Percentiles rank a stretch among this genome's conserved stretches.
phyloP scores from a whole-genome alignment of 2,329 filamentous ascomycete genomes.

The Cryphonectria japonica region DNA sequence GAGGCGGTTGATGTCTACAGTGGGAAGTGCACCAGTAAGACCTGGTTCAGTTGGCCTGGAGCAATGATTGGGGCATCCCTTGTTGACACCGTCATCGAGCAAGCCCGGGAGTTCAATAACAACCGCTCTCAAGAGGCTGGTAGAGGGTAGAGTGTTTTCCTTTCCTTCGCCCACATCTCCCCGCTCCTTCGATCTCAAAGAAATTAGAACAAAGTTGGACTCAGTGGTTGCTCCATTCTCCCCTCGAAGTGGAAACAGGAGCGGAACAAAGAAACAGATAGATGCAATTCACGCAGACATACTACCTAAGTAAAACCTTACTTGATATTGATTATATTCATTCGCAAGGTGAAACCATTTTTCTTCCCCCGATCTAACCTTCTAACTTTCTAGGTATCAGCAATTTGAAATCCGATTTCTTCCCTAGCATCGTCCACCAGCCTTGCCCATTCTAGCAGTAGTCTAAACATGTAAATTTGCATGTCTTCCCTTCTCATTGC shows the following conservation, averaged over 20 bases:
- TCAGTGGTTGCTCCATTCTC: no score
- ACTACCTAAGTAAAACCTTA: no score
- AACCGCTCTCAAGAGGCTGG: background rate
- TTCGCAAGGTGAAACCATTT: background rate
- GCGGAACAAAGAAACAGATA: background rate
- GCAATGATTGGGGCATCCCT: slow-evolving; percentile 30
- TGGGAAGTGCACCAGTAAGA: slow-evolving; percentile 31
- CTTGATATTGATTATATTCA: no score
- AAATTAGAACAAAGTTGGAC: no score
- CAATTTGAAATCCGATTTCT: slow-evolving; percentile 48
- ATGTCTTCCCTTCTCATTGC: slow-evolving; percentile 74
- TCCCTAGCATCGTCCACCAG: slow-evolving; percentile 56
- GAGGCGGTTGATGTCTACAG: slow-evolving; percentile 30
- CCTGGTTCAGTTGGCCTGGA: slow-evolving; percentile 34
- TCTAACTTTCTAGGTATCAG: background rate
- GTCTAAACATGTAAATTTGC: slow-evolving; percentile 68
- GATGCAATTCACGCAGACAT: no score
- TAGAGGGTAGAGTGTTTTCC: background rate
- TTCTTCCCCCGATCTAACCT: background rate
- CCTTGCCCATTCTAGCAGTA: slow-evolving; percentile 67
- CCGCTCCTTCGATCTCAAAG: background rate
- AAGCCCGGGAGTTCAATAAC: background rate
- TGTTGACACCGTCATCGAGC: slow-evolving; percentile 9
- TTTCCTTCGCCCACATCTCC: background rate
- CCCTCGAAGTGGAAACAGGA: background rate